phyloP scores from a whole-genome alignment of 495 filamentous ascomycete species.

The Hypoxylon perforatum region DNA sequence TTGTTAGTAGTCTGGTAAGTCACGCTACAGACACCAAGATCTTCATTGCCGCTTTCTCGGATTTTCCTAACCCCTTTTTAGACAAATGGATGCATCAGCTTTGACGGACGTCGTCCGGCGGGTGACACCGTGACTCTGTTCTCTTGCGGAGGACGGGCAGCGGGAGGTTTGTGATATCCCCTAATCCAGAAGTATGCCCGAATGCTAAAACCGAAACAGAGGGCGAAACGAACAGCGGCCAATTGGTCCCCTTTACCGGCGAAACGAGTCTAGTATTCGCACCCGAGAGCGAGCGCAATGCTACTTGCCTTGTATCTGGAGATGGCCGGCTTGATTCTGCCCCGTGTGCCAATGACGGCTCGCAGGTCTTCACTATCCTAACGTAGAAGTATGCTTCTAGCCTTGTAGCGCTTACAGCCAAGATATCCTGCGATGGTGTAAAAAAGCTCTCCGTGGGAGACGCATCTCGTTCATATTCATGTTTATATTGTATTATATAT shows the following conservation, averaged over 20 bases:
- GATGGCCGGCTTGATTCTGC: slow-evolving; percentile 53
- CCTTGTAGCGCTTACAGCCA: background rate
- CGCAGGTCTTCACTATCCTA: slow-evolving; percentile 59
- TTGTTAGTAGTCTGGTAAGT: slow-evolving; percentile 59
- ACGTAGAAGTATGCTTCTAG: slow-evolving; percentile 20
- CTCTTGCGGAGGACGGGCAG: slow-evolving; percentile 64
- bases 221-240: slow-evolving; percentile 55
- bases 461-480: background rate
- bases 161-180: slow-evolving; percentile 53
- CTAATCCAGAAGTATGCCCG: background rate
- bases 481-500: background rate
- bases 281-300: slow-evolving; percentile 51
- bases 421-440: no score
- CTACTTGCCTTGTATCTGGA: slow-evolving; percentile 55
- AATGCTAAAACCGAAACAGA: slow-evolving; percentile 41
- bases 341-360: slow-evolving; percentile 53
- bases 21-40: background rate
- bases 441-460: background rate
- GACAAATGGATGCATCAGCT: slow-evolving; percentile 63
- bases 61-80: slow-evolving; percentile 20
- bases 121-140: slow-evolving; percentile 64
- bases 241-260: slow-evolving; percentile 55
- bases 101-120: slow-evolving; percentile 55
- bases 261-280: slow-evolving; percentile 55
- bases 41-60: background rate